phyloP scores from a whole-genome alignment of 2,329 filamentous ascomycete species.

The Aspergillus ochraceus region DNA sequence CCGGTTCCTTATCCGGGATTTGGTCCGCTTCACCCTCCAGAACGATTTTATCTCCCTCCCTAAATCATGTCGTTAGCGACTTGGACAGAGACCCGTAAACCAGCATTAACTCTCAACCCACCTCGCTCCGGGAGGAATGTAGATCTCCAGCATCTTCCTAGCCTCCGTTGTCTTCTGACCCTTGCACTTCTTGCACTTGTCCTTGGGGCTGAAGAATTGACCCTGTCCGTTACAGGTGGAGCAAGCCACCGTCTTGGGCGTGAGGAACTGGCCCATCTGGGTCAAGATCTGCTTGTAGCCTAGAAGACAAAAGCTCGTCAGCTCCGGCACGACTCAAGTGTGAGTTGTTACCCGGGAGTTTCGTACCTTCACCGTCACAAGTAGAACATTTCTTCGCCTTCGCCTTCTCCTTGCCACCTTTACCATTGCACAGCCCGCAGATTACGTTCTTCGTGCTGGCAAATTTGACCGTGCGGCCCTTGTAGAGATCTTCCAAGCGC shows the following conservation, averaged over 20 bases:
- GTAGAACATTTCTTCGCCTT: constrained; percentile 79
- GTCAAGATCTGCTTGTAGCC: constrained; percentile 73
- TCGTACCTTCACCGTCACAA: constrained; percentile 73
- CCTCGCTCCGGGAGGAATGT: constrained; percentile 83
- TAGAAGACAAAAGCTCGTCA: constrained; percentile 22
- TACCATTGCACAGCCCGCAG: constrained; percentile 83
- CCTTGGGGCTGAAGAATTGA: constrained; percentile 88
- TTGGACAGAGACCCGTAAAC: constrained; percentile 6
- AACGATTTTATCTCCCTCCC: constrained; percentile 82
- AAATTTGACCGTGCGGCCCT: constrained; percentile 97
- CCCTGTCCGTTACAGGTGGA: constrained; percentile 83
- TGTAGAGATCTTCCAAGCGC: constrained; percentile 91
- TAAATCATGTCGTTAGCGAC: constrained; percentile 17
- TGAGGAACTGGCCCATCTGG: constrained; percentile 82
- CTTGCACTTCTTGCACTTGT: constrained; percentile 99
- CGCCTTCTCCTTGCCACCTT: constrained; percentile 86
- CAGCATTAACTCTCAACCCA: constrained; percentile 32
- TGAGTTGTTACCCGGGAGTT: background rate
- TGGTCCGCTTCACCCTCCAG: constrained; percentile 95
- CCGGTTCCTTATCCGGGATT: constrained; percentile 80
- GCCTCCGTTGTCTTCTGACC: constrained; percentile 82
- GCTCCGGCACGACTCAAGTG: background rate
- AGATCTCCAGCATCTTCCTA: constrained; percentile 93
- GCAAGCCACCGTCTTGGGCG: constrained; percentile 76
- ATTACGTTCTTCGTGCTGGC: constrained; percentile 91